Percentiles rank a stretch among this genome's conserved stretches.
Evolutionary conservation across 768 basidiomycete genomes (phyloP).

Genomic region (Boletus edulis): DNA sequence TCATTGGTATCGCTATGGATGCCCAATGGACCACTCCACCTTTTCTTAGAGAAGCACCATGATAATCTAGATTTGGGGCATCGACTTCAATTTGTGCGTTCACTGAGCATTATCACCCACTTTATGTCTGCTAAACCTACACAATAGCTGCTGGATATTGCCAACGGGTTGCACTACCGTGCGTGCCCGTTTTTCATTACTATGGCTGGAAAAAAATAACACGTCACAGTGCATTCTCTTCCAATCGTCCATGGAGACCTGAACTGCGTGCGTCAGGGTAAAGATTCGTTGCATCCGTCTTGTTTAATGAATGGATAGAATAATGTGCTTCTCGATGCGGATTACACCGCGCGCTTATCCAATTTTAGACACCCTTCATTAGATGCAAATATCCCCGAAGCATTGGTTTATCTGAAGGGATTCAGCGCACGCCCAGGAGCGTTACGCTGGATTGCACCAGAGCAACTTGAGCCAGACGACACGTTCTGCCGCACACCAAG

Average conservation of each 20-base stretch:
- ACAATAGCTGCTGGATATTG: slow-evolving; percentile 11
- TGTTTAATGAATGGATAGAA: background rate
- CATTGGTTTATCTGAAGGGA: too few relatives aligned
- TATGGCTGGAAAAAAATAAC: background rate
- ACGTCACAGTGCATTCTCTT: background rate
- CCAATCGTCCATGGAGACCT: background rate
- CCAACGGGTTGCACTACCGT: slow-evolving; percentile 17
- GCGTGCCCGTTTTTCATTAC: background rate
- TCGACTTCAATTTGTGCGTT: slow-evolving; percentile 6
- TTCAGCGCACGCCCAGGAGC: background rate
- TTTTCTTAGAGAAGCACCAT: too few relatives aligned
- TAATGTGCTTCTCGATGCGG: slow-evolving; percentile 12
- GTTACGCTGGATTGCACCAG: background rate
- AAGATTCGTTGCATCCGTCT: background rate
- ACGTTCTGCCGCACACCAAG: background rate
- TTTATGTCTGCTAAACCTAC: background rate
- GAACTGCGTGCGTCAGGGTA: background rate
- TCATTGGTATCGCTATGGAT: slow-evolving; percentile 17
- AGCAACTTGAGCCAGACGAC: background rate
- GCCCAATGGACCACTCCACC: too few relatives aligned
- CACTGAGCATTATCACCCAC: too few relatives aligned
- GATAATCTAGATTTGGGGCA: too few relatives aligned
- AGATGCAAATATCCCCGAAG: too few relatives aligned
- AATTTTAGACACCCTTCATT: slow-evolving; percentile 1
- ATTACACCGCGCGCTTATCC: slow-evolving; percentile 9